These are phyloP conservation scores for Leccinum imitatum DNA, from an alignment of 768 basidiomycete species.

Conservation along the genomic window DNA sequence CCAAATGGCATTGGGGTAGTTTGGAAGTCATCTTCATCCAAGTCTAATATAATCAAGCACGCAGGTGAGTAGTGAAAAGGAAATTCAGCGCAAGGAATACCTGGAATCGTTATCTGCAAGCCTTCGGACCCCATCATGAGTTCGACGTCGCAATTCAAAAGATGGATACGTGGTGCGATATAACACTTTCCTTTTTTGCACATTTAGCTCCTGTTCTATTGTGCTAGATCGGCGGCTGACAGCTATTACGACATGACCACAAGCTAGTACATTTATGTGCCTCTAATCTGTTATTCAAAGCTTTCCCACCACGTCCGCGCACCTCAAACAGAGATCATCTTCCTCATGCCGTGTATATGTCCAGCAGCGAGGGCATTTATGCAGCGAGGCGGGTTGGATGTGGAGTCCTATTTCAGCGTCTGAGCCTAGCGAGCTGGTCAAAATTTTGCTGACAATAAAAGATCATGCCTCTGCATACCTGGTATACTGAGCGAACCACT, in stretches of 20 bases:
- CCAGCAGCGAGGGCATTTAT: constrained; percentile 94
- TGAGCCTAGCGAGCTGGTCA: constrained; percentile 9
- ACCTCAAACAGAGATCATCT: constrained; percentile 66
- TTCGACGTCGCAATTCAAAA: constrained; percentile 5
- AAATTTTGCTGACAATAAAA: neutral
- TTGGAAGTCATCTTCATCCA: constrained; percentile 71
- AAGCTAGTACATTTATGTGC: neutral
- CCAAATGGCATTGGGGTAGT: constrained; percentile 70
- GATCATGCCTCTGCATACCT: constrained; percentile 39
- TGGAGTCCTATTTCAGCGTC: constrained; percentile 42
- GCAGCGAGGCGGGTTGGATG: constrained; percentile 55
- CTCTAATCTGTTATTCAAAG: constrained; percentile 6
- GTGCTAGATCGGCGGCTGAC: neutral
- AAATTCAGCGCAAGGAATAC: constrained; percentile 22
- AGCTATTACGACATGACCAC: neutral
- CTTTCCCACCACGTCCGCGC: constrained; percentile 34
- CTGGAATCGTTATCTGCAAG: constrained; percentile 50
- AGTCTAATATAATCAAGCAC: constrained; percentile 48
- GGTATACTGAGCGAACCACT: constrained; percentile 41
- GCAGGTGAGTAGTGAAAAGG: neutral
- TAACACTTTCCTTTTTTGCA: constrained; percentile 9
- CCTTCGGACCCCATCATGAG: constrained; percentile 37
- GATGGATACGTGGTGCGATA: neutral
- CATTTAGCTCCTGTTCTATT: constrained; percentile 9
- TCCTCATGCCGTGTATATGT: constrained; percentile 55